A percentile compares a stretch with the other conserved stretches of the same genome.
phyloP scores from a whole-genome alignment of 1,284 basidiomycete species.

The Malassezia sympodialis region DNA sequence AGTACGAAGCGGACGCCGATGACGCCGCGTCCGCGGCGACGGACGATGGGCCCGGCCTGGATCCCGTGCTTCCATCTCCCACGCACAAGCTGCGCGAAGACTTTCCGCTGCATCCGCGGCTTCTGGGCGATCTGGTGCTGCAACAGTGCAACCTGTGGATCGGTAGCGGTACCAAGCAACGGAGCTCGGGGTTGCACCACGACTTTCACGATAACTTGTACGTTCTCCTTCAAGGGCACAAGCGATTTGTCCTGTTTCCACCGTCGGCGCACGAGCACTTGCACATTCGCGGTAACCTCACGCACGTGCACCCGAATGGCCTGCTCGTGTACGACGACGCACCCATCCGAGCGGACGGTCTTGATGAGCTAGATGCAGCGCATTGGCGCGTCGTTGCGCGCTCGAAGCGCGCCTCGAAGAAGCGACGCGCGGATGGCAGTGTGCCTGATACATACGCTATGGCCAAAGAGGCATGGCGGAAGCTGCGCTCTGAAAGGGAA shows the following conservation, averaged over 20 bases:
- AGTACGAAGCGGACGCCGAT: conserved; percentile 24
- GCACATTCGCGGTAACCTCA: conserved; percentile 29
- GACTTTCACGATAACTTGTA: conserved; percentile 48
- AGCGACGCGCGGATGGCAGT: conserved; percentile 6
- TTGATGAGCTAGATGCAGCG: conserved; percentile 37
- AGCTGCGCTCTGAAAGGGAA: neutral
- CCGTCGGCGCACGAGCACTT: conserved; percentile 33
- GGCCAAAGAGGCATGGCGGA: conserved; percentile 5
- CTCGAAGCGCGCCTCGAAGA: neutral
- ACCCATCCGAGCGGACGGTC: conserved; percentile 31
- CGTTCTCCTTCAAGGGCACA: conserved; percentile 40
- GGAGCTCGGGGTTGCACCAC: conserved; percentile 42
- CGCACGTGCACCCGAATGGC: conserved; percentile 34
- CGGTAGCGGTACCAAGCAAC: conserved; percentile 30
- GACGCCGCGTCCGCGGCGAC: conserved; percentile 1
- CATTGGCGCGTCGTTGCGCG: conserved; percentile 26
- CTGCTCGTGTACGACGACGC: conserved; percentile 33
- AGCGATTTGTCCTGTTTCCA: conserved; percentile 45
- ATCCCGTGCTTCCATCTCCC: conserved; percentile 36
- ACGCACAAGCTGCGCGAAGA: conserved; percentile 32
- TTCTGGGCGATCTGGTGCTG: conserved; percentile 39
- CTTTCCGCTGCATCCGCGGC: conserved; percentile 35
- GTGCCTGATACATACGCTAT: conserved; percentile 22
- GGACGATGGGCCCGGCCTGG: conserved; percentile 26
- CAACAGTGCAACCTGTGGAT: conserved; percentile 48